phyloP scores from a whole-genome alignment of 495 filamentous ascomycete species.

The Podospora sp. region DNA sequence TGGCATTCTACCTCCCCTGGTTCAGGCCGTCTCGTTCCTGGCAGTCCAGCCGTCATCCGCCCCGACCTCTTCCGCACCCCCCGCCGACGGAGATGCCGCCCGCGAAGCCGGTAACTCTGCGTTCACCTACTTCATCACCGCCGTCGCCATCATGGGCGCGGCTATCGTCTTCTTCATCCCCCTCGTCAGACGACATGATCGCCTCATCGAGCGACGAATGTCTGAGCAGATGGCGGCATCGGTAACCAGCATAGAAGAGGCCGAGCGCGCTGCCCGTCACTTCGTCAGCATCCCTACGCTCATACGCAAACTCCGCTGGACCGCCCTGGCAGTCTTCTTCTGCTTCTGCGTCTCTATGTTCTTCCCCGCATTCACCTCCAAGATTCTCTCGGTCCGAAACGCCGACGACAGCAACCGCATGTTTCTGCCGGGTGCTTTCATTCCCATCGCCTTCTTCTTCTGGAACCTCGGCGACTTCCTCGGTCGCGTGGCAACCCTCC shows the following conservation, averaged over 20 bases:
- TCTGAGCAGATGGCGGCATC: slow-evolving; percentile 38
- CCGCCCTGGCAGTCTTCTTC: slow-evolving; percentile 69
- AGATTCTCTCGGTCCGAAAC: slow-evolving; percentile 70
- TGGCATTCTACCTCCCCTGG: slow-evolving; percentile 85
- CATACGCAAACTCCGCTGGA: slow-evolving; percentile 72
- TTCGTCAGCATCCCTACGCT: slow-evolving; percentile 66
- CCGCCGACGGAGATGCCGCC: slow-evolving; percentile 12
- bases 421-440: slow-evolving; percentile 73
- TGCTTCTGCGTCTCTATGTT: slow-evolving; percentile 88
- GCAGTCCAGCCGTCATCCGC: slow-evolving; percentile 53
- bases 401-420: slow-evolving; percentile 54
- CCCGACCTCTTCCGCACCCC: slow-evolving; percentile 16
- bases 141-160: slow-evolving; percentile 63
- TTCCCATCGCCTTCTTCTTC: slow-evolving; percentile 86
- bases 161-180: slow-evolving; percentile 60
- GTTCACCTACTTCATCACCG: slow-evolving; percentile 89
- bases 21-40: slow-evolving; percentile 81
- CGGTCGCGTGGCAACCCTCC: slow-evolving; percentile 70
- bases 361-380: slow-evolving; percentile 87
- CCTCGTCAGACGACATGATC: slow-evolving; percentile 49
- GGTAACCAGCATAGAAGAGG: slow-evolving; percentile 48
- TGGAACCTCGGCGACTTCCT: slow-evolving; percentile 91
- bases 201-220: slow-evolving; percentile 45
- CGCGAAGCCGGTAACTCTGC: slow-evolving; percentile 62
- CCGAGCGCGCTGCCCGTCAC: slow-evolving; percentile 53